Percentiles rank a stretch among this genome's conserved stretches.
Conservation (phyloP, 2,329 filamentous ascomycete genomes). For the Pyrenophora graminea region DNA sequence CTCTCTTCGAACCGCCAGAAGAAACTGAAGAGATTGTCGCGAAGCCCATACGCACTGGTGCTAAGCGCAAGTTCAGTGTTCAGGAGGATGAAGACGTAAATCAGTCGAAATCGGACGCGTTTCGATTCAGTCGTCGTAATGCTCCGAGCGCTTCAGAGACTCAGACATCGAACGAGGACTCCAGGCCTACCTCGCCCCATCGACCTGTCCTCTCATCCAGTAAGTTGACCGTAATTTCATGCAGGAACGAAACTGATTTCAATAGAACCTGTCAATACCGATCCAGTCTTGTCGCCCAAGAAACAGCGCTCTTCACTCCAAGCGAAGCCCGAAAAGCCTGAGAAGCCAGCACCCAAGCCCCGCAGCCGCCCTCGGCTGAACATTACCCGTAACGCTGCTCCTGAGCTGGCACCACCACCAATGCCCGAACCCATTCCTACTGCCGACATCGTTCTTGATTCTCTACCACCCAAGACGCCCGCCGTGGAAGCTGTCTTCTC, state of each 20-base stretch:
- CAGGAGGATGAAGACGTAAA: constrained; percentile 55
- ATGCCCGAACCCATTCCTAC: constrained; percentile 29
- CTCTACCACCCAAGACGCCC: constrained; percentile 48
- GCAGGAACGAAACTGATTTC: constrained; percentile 21
- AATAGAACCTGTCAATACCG: constrained; percentile 57
- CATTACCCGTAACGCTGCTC: constrained; percentile 30
- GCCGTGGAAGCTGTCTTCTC: constrained; percentile 49
- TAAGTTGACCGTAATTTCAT: constrained; percentile 29
- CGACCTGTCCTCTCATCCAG: constrained; percentile 50
- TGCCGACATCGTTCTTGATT: constrained; percentile 40
- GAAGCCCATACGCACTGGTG: constrained; percentile 51
- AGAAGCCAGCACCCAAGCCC: constrained; percentile 23
- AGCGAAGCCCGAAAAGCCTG: constrained; percentile 34
- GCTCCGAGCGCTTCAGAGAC: constrained; percentile 23
- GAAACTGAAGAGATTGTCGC: constrained; percentile 31
- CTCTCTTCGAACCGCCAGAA: constrained; percentile 50
- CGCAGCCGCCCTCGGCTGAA: constrained; percentile 31
- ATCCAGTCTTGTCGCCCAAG: constrained; percentile 49
- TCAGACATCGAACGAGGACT: constrained; percentile 20
- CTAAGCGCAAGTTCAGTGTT: constrained; percentile 62
- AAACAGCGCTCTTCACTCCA: constrained; percentile 40
- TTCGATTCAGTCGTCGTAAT: constrained; percentile 53
- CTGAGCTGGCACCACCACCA: constrained; percentile 26
- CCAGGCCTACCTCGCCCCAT: constrained; percentile 26
- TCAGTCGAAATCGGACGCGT: constrained; percentile 45